A percentile compares a stretch with the other conserved stretches of the same genome.
phyloP scores from a whole-genome alignment of 208 protist genomes.

The Crithidia mellificae region DNA sequence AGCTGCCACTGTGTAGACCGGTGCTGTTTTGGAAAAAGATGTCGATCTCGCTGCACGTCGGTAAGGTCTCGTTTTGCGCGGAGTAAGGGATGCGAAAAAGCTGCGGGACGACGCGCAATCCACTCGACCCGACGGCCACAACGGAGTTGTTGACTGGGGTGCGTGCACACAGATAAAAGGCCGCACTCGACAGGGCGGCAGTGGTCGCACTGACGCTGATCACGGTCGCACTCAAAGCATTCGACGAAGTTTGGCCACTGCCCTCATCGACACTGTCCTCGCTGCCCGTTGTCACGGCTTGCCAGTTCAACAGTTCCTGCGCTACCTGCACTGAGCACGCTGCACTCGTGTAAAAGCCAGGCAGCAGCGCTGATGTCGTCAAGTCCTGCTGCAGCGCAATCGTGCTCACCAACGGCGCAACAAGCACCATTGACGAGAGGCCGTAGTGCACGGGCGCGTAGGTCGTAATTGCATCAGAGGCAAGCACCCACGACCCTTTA shows the following conservation, averaged over 20 bases:
- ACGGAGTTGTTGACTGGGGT: conserved; percentile 16
- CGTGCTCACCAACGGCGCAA: conserved; percentile 20
- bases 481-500: conserved; percentile 16
- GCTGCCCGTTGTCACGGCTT: too few species aligned
- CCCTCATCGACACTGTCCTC: too few species aligned
- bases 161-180: conserved; percentile 30
- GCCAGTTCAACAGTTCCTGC: neutral
- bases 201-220: conserved; percentile 7
- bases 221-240: neutral
- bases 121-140: conserved; percentile 2
- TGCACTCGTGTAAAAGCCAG: conserved; percentile 23
- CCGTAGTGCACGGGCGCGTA: conserved; percentile 26
- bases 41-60: conserved; percentile 20
- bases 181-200: neutral
- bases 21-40: conserved; percentile 22
- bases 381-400: conserved; percentile 24
- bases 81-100: conserved; percentile 17
- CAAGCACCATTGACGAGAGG: conserved; percentile 20
- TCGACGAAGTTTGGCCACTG: neutral
- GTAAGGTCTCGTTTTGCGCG: neutral
- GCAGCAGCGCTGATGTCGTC: conserved; percentile 14
- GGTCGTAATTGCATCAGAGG: conserved; percentile 4
- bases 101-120: conserved; percentile 12
- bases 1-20: neutral
- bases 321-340: neutral